Percentiles rank a stretch among this genome's conserved stretches.
These are phyloP conservation scores for Cladosporium sp. DNA, from an alignment of 2,329 filamentous ascomycete genomes.

Conservation along the genomic window DNA sequence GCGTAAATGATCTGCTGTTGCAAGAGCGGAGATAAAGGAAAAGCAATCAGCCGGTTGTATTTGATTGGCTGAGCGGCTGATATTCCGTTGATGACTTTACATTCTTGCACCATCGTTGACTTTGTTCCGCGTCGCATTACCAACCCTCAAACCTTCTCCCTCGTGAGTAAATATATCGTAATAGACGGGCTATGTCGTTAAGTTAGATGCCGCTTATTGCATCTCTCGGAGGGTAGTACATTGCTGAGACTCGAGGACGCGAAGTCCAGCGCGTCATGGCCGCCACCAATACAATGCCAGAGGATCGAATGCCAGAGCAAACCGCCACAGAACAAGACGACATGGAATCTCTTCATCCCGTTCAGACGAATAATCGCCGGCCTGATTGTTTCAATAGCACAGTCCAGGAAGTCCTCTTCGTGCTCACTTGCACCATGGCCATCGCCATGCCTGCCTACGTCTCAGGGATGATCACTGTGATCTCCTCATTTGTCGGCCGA, in stretches of 20 bases:
- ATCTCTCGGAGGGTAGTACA: background rate
- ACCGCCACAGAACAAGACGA: background rate
- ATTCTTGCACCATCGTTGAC: background rate
- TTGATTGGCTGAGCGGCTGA: conserved; percentile 7
- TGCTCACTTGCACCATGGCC: conserved; percentile 66
- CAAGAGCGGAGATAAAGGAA: background rate
- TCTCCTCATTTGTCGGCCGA: conserved; percentile 60
- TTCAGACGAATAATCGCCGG: conserved; percentile 37
- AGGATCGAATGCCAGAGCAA: background rate
- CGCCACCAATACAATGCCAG: background rate
- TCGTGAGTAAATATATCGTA: background rate
- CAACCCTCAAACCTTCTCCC: background rate
- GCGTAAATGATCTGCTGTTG: background rate
- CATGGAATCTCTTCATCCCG: conserved; percentile 22
- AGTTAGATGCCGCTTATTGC: background rate
- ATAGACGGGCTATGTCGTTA: background rate
- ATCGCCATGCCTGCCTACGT: conserved; percentile 64
- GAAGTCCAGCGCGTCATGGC: background rate
- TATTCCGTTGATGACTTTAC: background rate
- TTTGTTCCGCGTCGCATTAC: conserved; percentile 4
- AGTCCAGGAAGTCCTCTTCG: conserved; percentile 63
- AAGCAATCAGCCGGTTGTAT: background rate
- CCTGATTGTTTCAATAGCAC: conserved; percentile 64
- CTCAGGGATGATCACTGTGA: conserved; percentile 60
- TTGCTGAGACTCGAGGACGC: background rate